These are phyloP conservation scores for Pseudogymnoascus sp. DNA, from an alignment of 2,329 filamentous ascomycete genomes.

Conservation along the genomic window DNA sequence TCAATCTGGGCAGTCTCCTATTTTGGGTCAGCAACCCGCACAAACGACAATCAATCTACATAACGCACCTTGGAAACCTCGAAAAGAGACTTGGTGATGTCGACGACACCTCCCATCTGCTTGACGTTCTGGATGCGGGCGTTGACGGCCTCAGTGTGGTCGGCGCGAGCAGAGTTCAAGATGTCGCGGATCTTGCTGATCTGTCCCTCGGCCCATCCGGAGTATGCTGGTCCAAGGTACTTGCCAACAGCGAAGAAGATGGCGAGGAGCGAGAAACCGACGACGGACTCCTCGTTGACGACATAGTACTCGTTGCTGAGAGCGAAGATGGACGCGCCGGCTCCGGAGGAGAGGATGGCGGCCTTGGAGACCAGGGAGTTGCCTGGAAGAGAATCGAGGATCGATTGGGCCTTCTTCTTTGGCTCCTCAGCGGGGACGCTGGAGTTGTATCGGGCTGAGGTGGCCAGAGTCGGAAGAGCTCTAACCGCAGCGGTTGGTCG, in stretches of 20 bases:
- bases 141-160: conserved; percentile 95
- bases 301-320: conserved; percentile 99
- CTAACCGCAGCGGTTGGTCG: conserved; percentile 73
- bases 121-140: conserved; percentile 87
- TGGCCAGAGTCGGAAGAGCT: conserved; percentile 66
- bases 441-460: conserved; percentile 58
- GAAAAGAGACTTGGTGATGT: conserved; percentile 95
- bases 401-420: conserved; percentile 93
- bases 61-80: conserved; percentile 86
- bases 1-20: conserved; percentile 90
- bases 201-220: conserved; percentile 84
- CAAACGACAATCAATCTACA: not conserved
- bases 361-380: conserved; percentile 92
- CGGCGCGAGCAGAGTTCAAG: conserved; percentile 84
- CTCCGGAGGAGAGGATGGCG: conserved; percentile 88
- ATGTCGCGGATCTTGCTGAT: conserved; percentile 90
- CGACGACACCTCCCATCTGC: conserved; percentile 89
- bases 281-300: conserved; percentile 96
- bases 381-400: conserved; percentile 88
- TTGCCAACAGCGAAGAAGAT: conserved; percentile 91
- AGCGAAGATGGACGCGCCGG: conserved; percentile 85
- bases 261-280: conserved; percentile 84
- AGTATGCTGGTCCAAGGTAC: conserved; percentile 88
- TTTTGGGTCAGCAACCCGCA: conserved; percentile 9
- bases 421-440: conserved; percentile 82